Percentiles rank a stretch among this genome's conserved stretches.
Conservation (phyloP, 2,329 filamentous ascomycete genomes). For the Nemania sp. region DNA sequence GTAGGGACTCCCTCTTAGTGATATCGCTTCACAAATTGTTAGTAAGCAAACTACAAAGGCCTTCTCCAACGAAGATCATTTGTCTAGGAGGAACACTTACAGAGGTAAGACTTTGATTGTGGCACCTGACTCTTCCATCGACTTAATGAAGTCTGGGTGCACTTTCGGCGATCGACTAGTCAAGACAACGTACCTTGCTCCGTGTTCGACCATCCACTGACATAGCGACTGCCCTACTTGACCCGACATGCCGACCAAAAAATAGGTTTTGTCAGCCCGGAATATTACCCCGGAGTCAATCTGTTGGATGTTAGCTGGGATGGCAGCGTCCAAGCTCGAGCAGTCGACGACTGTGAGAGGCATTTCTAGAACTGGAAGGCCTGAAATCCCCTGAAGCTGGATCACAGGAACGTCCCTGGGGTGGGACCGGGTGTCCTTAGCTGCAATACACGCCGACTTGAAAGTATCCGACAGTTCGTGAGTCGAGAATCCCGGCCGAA, state of each 20-base stretch:
- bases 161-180: background rate
- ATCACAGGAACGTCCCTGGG: too few relatives aligned
- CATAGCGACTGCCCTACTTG: background rate
- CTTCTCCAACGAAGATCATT: too few relatives aligned
- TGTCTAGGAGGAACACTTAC: too few relatives aligned
- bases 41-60: too few relatives aligned
- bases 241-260: background rate
- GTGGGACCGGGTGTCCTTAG: too few relatives aligned
- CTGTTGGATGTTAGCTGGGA: slow-evolving; percentile 18
- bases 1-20: background rate
- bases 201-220: background rate
- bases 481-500: too few relatives aligned
- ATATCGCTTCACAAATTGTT: too few relatives aligned
- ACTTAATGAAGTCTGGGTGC: background rate
- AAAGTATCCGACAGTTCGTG: too few relatives aligned
- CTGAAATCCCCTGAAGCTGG: too few relatives aligned
- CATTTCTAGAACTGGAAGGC: too few relatives aligned
- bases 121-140: background rate
- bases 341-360: slow-evolving; percentile 19
- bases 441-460: too few relatives aligned
- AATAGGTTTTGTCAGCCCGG: background rate
- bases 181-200: background rate
- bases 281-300: slow-evolving; percentile 15
- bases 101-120: background rate
- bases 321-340: background rate